Percentiles rank a stretch among this genome's conserved stretches.
Evolutionary conservation across 495 filamentous ascomycete species (phyloP).

Genomic region (Viridothelium virens): DNA sequence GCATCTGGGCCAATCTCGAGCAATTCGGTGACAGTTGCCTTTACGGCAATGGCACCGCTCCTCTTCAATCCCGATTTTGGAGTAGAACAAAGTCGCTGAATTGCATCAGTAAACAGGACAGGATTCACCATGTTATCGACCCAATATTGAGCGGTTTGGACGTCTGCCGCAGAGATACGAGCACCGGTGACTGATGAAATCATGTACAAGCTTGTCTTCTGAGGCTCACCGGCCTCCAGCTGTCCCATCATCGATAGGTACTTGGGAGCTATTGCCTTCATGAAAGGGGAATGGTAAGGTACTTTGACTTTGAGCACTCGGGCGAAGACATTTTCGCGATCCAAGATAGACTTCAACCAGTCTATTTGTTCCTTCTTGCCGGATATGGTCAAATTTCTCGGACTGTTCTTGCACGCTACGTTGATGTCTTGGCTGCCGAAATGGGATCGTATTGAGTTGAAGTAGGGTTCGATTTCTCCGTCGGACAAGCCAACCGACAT

Average conservation of each 20-base stretch:
- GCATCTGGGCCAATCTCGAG: slow-evolving; percentile 17
- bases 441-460: too few relatives aligned
- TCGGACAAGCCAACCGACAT: too few relatives aligned
- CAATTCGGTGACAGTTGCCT: background rate
- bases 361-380: slow-evolving; percentile 45
- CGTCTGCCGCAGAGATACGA: background rate
- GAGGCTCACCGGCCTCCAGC: background rate
- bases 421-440: too few relatives aligned
- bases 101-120: slow-evolving; percentile 18
- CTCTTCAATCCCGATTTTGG: background rate
- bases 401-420: slow-evolving; percentile 44
- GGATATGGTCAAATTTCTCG: slow-evolving; percentile 52
- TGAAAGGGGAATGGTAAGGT: slow-evolving; percentile 60
- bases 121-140: slow-evolving; percentile 14
- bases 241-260: background rate
- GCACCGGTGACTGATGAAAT: background rate
- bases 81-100: background rate
- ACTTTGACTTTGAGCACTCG: slow-evolving; percentile 48
- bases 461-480: too few relatives aligned
- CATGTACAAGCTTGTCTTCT: background rate
- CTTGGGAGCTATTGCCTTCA: slow-evolving; percentile 32
- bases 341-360: slow-evolving; percentile 40
- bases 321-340: slow-evolving; percentile 43
- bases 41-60: slow-evolving; percentile 1
- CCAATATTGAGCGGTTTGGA: slow-evolving; percentile 15